phyloP scores from a whole-genome alignment of 129 eudicot genomes.

The Centrapalus pauciflorus region DNA sequence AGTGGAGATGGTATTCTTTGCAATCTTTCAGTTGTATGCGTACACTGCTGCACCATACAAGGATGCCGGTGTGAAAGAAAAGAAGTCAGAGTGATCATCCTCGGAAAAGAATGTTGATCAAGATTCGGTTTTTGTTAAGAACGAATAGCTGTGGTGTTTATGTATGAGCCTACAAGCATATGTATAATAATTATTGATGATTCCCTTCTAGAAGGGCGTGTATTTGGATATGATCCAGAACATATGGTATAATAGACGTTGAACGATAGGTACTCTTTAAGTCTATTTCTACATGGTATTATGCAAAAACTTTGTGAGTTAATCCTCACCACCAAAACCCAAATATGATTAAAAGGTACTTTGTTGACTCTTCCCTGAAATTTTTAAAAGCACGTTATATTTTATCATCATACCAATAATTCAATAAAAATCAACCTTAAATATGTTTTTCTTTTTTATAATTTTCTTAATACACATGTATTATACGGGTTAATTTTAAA shows the following conservation, averaged over 20 bases:
- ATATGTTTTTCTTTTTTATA: no score
- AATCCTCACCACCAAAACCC: no score
- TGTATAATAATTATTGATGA: not conserved
- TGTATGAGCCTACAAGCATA: slow-evolving; percentile 9
- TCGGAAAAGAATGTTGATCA: not conserved
- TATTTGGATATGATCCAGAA: slow-evolving; percentile 18
- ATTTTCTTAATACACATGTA: no score
- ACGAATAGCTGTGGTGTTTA: not conserved
- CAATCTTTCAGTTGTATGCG: slow-evolving; percentile 69
- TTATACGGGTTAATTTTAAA: no score
- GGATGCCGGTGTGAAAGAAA: slow-evolving; percentile 35
- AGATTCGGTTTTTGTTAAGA: slow-evolving; percentile 15
- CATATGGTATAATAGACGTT: slow-evolving; percentile 14
- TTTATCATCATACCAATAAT: no score
- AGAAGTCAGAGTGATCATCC: slow-evolving; percentile 58
- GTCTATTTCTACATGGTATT: not conserved
- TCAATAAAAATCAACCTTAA: no score
- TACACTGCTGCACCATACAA: slow-evolving; percentile 80
- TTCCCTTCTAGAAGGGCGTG: slow-evolving; percentile 15
- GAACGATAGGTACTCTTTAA: slow-evolving; percentile 5
- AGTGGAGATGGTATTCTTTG: slow-evolving; percentile 88
- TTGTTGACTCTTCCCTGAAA: no score
- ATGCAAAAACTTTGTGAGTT: no score
- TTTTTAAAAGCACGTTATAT: no score
- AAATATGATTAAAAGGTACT: no score